Base-by-base conservation (phyloP, 176 grass and related monocot genomes). In the Oryza officinalis region DNA sequence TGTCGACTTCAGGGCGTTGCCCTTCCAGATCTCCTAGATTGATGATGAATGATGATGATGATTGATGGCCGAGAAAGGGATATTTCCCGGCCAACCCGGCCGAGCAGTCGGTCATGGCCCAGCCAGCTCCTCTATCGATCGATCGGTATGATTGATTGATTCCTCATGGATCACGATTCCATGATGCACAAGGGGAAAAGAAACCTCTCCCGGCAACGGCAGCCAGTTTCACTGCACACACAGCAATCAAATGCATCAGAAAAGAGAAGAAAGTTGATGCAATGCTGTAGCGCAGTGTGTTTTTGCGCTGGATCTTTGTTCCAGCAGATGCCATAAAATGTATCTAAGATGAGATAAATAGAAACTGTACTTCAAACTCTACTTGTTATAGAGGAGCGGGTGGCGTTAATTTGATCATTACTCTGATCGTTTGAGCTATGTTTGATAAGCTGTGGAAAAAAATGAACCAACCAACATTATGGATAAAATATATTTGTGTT, bases 1-100 rank as follows among this genome's bases (percentile, higher is more conserved):
- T 63, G 78, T 81, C 78, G 69, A 60, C 1, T 46, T 25, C 43
- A 12, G 1, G 4, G 15, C 22, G 0, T 15, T 27, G 57, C 57
- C 14, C 13, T 49, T 37, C 50, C 60, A 78, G 75, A 85, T 85
- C 77, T 74, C 84, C 61, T 75, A 86, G 44, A 80, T 52, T 66
- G n/a, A 54, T 25, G 57, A 61, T 57, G 30, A 54, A 20, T 65
- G 50, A 57, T 57, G 50, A 22, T 57, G n/a, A 61, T 57, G 37
- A 46, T 46, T 79, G 61, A 31, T 37, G 38, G 38, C 57, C n/a
- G 57, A 11, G 40, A 13, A 27, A 15, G 46, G 38, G 70, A 75
- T 81, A 69, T 54, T 54, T 63, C 77, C 50, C 22, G 69, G 40
- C 25, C 50, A 41, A 5, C 43, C 20, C 8, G 30, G 35, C 15